These are phyloP conservation scores for Podaxis mareebaensis DNA, from an alignment of 768 basidiomycete genomes.

Conservation along the genomic window DNA sequence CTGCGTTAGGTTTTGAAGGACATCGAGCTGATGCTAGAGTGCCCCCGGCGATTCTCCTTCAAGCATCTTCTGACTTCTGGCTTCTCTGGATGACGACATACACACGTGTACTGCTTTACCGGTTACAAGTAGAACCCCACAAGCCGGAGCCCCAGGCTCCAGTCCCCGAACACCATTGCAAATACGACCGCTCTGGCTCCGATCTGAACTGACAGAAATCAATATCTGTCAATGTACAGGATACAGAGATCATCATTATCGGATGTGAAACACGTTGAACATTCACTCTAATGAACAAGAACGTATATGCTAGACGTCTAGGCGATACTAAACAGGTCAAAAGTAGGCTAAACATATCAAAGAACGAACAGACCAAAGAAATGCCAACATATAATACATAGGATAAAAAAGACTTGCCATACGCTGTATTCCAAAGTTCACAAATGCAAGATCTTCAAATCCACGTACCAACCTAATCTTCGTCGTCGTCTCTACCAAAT, in stretches of 20 bases:
- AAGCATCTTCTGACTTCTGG: background rate
- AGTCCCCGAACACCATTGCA: background rate
- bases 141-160: background rate
- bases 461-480: conserved; percentile 21
- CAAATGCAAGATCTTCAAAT: background rate
- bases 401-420: conserved; percentile 1
- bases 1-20: background rate
- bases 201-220: no score
- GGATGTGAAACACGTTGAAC: no score
- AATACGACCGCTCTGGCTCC: background rate
- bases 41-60: background rate
- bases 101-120: background rate
- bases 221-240: background rate
- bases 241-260: no score
- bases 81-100: background rate
- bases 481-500: conserved; percentile 60
- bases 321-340: background rate
- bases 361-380: background rate
- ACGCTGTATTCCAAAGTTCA: conserved; percentile 4
- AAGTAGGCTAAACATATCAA: background rate
- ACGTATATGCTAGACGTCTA: background rate
- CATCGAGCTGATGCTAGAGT: background rate
- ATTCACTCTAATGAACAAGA: background rate
- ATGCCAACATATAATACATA: conserved; percentile 11
- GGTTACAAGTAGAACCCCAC: background rate